Conservation (phyloP, 2,329 filamentous ascomycete genomes). For the Epichloe scottii region DNA sequence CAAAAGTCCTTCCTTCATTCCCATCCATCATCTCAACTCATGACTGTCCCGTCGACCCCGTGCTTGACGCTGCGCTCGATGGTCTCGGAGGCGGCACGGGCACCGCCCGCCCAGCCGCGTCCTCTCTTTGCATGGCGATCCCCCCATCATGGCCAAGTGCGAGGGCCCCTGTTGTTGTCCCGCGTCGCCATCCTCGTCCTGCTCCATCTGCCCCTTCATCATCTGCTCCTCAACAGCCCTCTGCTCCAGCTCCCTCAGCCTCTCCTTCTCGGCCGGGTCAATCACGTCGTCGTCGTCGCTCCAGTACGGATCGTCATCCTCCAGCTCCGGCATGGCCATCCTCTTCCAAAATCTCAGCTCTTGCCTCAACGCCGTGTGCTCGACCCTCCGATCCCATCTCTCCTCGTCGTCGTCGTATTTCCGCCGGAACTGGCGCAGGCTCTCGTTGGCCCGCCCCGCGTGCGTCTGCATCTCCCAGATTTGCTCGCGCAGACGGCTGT, state of each 20-base stretch:
- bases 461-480: slow-evolving; percentile 55
- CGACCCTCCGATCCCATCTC: slow-evolving; percentile 40
- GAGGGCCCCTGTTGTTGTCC: slow-evolving; percentile 5
- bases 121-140: slow-evolving; percentile 28
- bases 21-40: not conserved
- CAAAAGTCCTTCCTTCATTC: too few species aligned
- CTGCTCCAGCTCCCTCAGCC: slow-evolving; percentile 36
- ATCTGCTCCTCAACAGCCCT: slow-evolving; percentile 29
- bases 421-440: slow-evolving; percentile 43
- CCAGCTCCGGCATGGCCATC: slow-evolving; percentile 48
- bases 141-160: slow-evolving; percentile 19
- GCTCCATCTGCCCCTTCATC: slow-evolving; percentile 19
- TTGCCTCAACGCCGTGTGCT: slow-evolving; percentile 40
- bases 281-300: slow-evolving; percentile 54
- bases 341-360: slow-evolving; percentile 55
- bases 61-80: slow-evolving; percentile 28
- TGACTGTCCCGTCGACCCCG: slow-evolving; percentile 27
- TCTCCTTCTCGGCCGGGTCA: slow-evolving; percentile 46
- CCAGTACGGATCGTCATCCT: slow-evolving; percentile 48
- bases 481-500: slow-evolving; percentile 48
- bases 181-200: slow-evolving; percentile 21
- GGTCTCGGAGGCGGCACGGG: slow-evolving; percentile 23
- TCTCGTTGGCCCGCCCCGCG: slow-evolving; percentile 44
- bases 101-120: slow-evolving; percentile 15
- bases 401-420: slow-evolving; percentile 43